phyloP scores from a whole-genome alignment of 1,284 basidiomycete species.

The Veloporphyrellus conicus region DNA sequence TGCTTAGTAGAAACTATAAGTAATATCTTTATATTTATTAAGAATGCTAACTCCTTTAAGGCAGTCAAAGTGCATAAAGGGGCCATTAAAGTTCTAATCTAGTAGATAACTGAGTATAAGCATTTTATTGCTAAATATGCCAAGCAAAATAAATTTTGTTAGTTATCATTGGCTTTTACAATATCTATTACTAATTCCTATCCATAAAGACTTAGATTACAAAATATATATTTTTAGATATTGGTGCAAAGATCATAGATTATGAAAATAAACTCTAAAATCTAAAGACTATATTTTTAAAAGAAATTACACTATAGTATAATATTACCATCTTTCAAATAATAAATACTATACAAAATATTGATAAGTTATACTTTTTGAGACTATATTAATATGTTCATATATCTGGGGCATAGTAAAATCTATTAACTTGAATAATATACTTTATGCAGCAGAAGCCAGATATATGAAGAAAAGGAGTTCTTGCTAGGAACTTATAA shows the following conservation, averaged over 20 bases:
- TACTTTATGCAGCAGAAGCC: conserved; percentile 22
- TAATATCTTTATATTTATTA: conserved; percentile 14
- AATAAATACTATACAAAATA: conserved; percentile 18
- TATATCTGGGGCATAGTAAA: conserved; percentile 1
- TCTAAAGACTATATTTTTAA: conserved; percentile 17
- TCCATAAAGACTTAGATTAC: conserved; percentile 13
- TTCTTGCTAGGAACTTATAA: conserved; percentile 23
- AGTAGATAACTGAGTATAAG: conserved; percentile 26
- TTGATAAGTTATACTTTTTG: conserved; percentile 2
- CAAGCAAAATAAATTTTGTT: conserved; percentile 21
- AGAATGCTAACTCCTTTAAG: conserved; percentile 10
- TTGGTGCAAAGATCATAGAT: conserved; percentile 14
- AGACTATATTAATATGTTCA: not conserved
- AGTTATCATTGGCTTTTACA: not conserved
- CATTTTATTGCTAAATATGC: conserved; percentile 25
- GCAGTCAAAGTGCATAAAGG: conserved; percentile 2
- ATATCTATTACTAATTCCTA: conserved; percentile 1
- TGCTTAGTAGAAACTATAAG: conserved; percentile 14
- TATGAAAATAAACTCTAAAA: conserved; percentile 21
- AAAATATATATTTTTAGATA: conserved; percentile 20
- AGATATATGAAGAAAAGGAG: conserved; percentile 18
- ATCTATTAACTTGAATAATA: conserved; percentile 15
- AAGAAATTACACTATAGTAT: conserved; percentile 13
- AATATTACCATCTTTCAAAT: conserved; percentile 19
- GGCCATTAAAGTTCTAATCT: conserved; percentile 12